A percentile compares a stretch with the other conserved stretches of the same genome.
Conservation (phyloP, 257 asterid species). For the Galeopsis tetrahit region DNA sequence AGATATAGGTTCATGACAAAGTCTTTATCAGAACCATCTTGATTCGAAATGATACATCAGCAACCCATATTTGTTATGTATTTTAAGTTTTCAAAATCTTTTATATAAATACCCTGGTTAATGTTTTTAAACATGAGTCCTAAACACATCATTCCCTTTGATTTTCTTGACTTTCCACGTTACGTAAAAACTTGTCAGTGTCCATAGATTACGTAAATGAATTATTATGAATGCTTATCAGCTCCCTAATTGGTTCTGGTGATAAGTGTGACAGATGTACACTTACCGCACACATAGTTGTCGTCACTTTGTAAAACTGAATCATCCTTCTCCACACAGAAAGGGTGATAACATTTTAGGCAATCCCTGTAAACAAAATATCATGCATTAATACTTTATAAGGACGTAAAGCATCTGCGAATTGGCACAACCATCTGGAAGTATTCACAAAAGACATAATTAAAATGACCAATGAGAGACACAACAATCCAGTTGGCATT, state of each 20-base stretch:
- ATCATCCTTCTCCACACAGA: conserved; percentile 57
- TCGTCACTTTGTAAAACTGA: conserved; percentile 47
- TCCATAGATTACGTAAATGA: not conserved
- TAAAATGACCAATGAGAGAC: not conserved
- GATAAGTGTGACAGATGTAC: not conserved
- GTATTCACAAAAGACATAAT: not conserved
- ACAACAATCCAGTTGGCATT: conserved; percentile 2
- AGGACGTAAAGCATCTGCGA: conserved; percentile 4
- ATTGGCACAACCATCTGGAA: not conserved
- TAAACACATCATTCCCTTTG: not conserved
- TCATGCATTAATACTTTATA: not conserved
- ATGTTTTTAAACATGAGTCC: not conserved
- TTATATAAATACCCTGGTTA: not conserved
- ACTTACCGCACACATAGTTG: conserved; percentile 72
- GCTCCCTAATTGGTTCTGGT: not conserved
- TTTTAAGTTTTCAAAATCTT: too few relatives aligned
- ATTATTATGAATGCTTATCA: not conserved
- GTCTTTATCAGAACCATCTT: too few relatives aligned
- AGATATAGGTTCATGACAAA: too few relatives aligned
- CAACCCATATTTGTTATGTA: too few relatives aligned
- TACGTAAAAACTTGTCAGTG: not conserved
- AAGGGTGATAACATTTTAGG: conserved; percentile 69
- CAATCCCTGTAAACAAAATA: conserved; percentile 65
- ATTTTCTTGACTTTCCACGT: conserved; percentile 2
- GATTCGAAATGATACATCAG: too few relatives aligned